phyloP scores from a whole-genome alignment of 805 yeast genomes.

The Starmerella apis region DNA sequence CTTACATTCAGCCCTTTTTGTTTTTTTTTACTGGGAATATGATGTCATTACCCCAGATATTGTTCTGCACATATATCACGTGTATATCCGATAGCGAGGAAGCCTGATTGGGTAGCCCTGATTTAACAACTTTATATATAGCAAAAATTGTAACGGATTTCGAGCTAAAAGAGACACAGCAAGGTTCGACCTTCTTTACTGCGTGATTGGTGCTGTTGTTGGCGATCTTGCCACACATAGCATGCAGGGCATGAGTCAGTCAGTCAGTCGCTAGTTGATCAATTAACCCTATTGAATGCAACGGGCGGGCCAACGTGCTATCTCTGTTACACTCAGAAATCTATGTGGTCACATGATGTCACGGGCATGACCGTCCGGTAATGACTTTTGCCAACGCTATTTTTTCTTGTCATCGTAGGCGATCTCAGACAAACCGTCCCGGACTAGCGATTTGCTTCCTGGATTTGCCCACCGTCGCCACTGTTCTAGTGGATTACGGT shows the following conservation, averaged over 20 bases:
- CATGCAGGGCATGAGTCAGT: background rate
- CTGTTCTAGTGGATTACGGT: constrained; percentile 21
- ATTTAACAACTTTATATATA: background rate
- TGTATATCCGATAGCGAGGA: no score
- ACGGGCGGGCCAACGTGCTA: background rate
- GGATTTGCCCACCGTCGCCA: background rate
- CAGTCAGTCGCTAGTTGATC: no score
- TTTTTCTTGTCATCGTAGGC: constrained; percentile 1
- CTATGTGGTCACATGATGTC: background rate
- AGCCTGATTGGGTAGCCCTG: no score
- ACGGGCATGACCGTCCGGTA: background rate
- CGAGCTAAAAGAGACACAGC: background rate
- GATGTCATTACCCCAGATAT: constrained; percentile 4
- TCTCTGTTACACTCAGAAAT: background rate
- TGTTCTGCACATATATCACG: background rate
- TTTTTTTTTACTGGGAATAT: background rate
- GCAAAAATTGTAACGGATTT: background rate
- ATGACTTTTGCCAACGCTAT: background rate
- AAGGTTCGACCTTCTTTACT: background rate
- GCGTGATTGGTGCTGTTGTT: background rate
- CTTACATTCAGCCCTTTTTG: background rate
- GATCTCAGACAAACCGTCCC: constrained; percentile 29
- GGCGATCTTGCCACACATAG: background rate
- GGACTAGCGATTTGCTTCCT: constrained; percentile 12
- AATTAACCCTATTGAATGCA: background rate